Base-by-base conservation (phyloP, 768 basidiomycete species). In the Termitomyces sp. region DNA sequence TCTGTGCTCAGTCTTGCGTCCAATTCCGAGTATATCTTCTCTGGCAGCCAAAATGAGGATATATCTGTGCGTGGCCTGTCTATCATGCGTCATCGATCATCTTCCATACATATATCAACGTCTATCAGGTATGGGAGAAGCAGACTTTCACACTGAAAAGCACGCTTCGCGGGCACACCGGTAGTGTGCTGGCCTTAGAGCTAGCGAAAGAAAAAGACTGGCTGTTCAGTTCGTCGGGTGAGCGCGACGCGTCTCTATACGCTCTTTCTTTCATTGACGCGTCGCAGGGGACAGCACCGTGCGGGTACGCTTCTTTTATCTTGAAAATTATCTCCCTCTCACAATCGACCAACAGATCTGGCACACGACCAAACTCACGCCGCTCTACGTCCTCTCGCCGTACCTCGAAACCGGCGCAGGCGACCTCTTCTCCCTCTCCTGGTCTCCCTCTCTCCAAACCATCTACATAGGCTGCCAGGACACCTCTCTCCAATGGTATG, bases 381-480 rank as follows among this genome's bases (percentile, higher is more conserved):
- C 84, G 8, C 73, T 96, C 45, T 92, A 90, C 66, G 77, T 92
- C 55, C 80, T 97, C 38, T 79, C 85, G 55, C 92, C 95, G 0
- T 90, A 91, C 68, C 76, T 87, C 46, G 93, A 94, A 66, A 86
- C 85, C 2, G 88, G 86, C 33, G 86, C 94, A 4, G 94, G 94
- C 22, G 94, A 96, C 69, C 81, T 96, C 35, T 96, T 92, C 75
- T 93, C 90, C 40, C 78, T 96, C 0, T 83, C 84, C 0, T 97
- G 91, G 91, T 89, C 85, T 8, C 79, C 86, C 1, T 69, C 78
- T 22, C 75, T 87, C 28, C 86, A 86, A 60, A 89, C 88, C 0
- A 76, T 96, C 35, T 96, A 90, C 71, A 79, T 96, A 39, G 95
- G 95, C 24, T 95, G 93, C 70, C 92, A 97, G 73, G 92, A 94